Base-by-base conservation (phyloP, 2,329 filamentous ascomycete genomes). In the Pseudogymnoascus sp. region DNA sequence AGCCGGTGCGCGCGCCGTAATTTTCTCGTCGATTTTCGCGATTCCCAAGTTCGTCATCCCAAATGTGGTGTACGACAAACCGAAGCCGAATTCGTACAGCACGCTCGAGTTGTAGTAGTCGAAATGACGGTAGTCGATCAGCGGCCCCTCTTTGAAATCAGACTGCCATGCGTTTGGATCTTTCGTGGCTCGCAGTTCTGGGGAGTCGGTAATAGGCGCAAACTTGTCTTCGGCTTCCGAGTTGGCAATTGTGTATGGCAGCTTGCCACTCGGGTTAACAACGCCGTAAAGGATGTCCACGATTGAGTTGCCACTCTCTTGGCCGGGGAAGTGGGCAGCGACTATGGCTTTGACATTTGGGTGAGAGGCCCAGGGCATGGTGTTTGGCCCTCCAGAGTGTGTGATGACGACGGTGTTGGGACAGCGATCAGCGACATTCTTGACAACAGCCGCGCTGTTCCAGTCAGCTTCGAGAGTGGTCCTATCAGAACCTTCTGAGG, bases 81-180 rank as follows among this genome's bases (percentile, higher is more conserved):
- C 91, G 70, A 82, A 88, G 8, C 90, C 90, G 68, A 93, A 95
- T 71, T 92, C 89, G 75, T 87, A 93, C 64, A 89, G 82, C 1
- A 89, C 88, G 1, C 83, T 82, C 67, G 83, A 75, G 62, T 78
- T 75, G 5, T 65, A 59, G 31, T 60, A 80, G 77, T 93, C 90
- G 60, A 93, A 90, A 68, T 86, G 79, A 21, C 88, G 84, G 77
- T 91, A 90, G 75, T 93, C 90, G 69, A 95, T 91, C 73, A 91
- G 89, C 61, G 88, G 80, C 8, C 90, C 89, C 74, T 93, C 90
- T 9, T 80, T 78, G 71, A 91, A 95, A 70, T 90, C 81, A 63
- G 87, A 84, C 64, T 91, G 68, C 69, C 66, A 68, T 11, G 60
- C 66, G 53, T 56, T 59, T 4, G 67, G 59, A 12, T 40, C 36